Evolutionary conservation across 2,329 filamentous ascomycete genomes (phyloP), one percentile per base, ranked within the genome.

Genomic region (Hypoxylon sp.): DNA sequence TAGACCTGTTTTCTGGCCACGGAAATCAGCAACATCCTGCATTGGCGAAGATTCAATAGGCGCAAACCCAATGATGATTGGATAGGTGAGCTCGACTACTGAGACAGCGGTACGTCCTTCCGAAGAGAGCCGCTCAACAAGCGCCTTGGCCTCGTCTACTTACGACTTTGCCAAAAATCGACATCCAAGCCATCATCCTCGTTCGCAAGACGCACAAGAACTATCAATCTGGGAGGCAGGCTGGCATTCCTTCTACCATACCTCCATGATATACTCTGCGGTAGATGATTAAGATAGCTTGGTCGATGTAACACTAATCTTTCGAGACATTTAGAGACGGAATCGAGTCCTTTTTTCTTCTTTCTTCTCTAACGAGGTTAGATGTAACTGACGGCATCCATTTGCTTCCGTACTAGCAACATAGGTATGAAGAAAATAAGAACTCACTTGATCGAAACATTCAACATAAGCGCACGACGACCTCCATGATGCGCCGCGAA

Each of bases 71-170:
- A 48, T 60, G 51, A 67, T 64, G 66, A 72, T 74, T 75, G 73
- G 74, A 64, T 58, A 46, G 26, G 55, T 59, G 59, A 62, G 50
- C 50, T 70, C 68, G 62, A 59, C 47, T 57, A 42, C 63, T 71
- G 74, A 70, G 70, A 74, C 73, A 55, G 50, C 71, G 66, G 68
- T 53, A 70, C 69, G 64, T 67, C 72, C 69, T 67, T 68, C 71
- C 66, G 55, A 61, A 44, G 55, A 71, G 42, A 53, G 54, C 48
- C 65, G 60, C 71, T 71, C 55, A 51, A 72, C 66, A 73, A 70
- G 66, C 67, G 71, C 67, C 57, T 57, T 58, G 31, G 70, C 67
- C 57, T 59, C 60, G 31, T 69, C 50, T 54, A 37, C 42, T n/a
- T 50, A 54, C 42, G 17, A 51, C 50, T 24, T 55, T 44, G 33